phyloP scores from a whole-genome alignment of 306 rosid genomes.

The Bauhinia variegata region DNA sequence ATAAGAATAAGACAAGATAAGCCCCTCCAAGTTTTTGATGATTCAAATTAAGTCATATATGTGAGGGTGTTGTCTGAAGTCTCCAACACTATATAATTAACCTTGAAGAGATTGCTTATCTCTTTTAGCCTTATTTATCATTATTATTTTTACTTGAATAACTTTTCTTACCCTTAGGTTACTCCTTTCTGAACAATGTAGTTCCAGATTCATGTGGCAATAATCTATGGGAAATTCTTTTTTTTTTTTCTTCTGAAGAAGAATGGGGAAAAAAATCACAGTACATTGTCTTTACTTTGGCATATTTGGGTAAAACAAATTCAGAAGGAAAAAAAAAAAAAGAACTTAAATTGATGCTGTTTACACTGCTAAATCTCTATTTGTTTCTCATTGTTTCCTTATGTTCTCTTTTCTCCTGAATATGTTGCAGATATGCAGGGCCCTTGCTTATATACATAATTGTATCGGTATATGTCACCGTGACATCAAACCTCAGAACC shows the following conservation, averaged over 20 bases:
- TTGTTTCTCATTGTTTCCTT: slow-evolving; percentile 14
- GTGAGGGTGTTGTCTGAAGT: not conserved
- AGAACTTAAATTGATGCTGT: not conserved
- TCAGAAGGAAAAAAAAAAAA: slow-evolving; percentile 19
- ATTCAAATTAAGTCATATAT: slow-evolving; percentile 2
- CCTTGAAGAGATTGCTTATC: slow-evolving; percentile 1
- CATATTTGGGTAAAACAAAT: slow-evolving; percentile 3
- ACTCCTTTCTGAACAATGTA: slow-evolving; percentile 2
- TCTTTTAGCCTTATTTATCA: not conserved
- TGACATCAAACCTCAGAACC: slow-evolving; percentile 97
- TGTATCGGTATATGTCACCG: slow-evolving; percentile 97
- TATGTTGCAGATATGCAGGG: slow-evolving; percentile 89
- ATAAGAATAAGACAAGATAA: not conserved
- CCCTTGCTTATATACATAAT: slow-evolving; percentile 94
- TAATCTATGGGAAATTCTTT: no score
- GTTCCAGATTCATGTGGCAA: slow-evolving; percentile 6
- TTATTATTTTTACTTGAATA: slow-evolving; percentile 1
- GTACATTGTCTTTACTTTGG: slow-evolving; percentile 2
- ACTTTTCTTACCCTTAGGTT: slow-evolving; percentile 16
- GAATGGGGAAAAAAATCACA: not conserved
- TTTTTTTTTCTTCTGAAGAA: not conserved
- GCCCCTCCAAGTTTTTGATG: slow-evolving; percentile 2
- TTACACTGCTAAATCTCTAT: slow-evolving; percentile 12
- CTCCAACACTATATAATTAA: slow-evolving; percentile 6
- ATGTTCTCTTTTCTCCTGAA: slow-evolving; percentile 22